Evolutionary conservation across 441 rosid genomes (phyloP), one percentile per base, ranked within the genome.

Genomic region (Mallotus japonicus): DNA sequence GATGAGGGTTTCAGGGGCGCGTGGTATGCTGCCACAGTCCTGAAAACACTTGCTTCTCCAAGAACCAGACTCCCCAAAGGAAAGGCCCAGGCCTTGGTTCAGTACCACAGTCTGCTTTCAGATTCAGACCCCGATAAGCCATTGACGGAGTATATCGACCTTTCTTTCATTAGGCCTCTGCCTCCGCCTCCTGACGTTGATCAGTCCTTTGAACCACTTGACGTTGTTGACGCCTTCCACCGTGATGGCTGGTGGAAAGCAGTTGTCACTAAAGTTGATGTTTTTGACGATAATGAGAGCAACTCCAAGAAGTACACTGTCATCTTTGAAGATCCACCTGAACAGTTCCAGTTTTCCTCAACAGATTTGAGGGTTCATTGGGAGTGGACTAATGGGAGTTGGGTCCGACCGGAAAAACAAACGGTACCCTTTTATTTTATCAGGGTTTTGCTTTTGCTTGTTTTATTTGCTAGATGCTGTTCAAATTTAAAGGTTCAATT

Each of bases 231-330:
- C 11, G 83, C 72, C 11, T 71, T n/a, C 32, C 55, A 71, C 65
- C 60, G 65, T 14, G 78, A 74, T 67, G 80, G 80, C 8, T 80
- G 83, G 80, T 77, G 78, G 78, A 37, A 69, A 15, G 83, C 78
- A 0, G 71, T 70, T 6, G 76, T 80, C 6, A 5, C 19, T 55
- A 14, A 74, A 53, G 76, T 73, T 55, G 8, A 62, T 8, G 72
- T 57, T 8, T 62, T 50, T 46, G 44, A 72, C 20, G 69, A 54
- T 1, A 63, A 42, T 0, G 12, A 37, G 15, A 9, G 14, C 22
- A 55, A 32, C 4, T 49, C 70, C 8, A 65, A 13, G 2, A 58
- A 13, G 47, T 75, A 66, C 32, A 17, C 16, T 34, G 80, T 77
- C 12, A 15, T 57, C 1, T 77, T 80, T 22, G 64, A 62, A 53